A percentile compares a stretch with the other conserved stretches of the same genome.
Evolutionary conservation across 176 grass and related monocot genomes (phyloP).

Genomic region (Pontederia crassipes): DNA sequence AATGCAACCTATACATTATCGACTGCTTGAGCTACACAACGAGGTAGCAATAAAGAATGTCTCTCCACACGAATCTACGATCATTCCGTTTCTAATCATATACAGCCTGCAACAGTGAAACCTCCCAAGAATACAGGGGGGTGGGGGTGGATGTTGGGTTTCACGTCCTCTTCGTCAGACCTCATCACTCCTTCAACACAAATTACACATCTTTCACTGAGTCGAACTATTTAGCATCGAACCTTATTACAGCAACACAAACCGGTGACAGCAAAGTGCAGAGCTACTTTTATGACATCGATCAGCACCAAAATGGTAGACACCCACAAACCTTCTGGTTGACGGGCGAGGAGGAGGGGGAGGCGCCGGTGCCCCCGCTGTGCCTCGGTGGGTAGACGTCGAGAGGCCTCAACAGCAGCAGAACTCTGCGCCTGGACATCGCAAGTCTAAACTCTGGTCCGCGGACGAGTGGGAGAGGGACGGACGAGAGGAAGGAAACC

Average conservation of each 20-base stretch:
- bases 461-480: no score
- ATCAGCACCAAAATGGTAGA: background rate
- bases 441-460: background rate
- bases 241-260: background rate
- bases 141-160: no score
- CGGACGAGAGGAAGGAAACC: no score
- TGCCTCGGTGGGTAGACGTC: slow-evolving; percentile 47
- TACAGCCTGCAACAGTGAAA: no score
- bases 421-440: slow-evolving; percentile 54
- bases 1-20: no score
- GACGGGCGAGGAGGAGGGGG: slow-evolving; percentile 8
- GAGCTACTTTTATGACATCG: background rate
- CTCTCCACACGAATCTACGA: no score
- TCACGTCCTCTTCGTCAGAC: no score
- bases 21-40: no score
- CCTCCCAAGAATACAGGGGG: no score
- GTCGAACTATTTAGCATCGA: no score
- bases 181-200: background rate
- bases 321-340: slow-evolving; percentile 39
- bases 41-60: no score
- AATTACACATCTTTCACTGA: background rate
- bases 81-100: no score
- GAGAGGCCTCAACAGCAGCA: slow-evolving; percentile 67
- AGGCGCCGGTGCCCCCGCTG: background rate
- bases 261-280: background rate